phyloP scores from a whole-genome alignment of 2,329 filamentous ascomycete species.

The Nigrospora osmanthi region DNA sequence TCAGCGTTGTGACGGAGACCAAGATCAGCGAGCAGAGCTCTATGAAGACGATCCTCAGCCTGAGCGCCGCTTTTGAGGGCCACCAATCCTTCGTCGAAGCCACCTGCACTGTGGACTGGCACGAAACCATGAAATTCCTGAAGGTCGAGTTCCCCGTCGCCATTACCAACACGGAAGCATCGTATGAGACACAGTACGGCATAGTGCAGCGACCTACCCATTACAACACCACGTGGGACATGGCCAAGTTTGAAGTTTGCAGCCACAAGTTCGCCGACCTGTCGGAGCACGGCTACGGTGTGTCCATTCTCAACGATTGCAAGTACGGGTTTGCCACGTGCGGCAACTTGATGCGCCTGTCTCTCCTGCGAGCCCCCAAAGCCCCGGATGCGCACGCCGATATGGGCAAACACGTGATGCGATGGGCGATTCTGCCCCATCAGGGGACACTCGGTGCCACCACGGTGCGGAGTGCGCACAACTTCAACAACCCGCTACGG shows the following conservation, averaged over 20 bases:
- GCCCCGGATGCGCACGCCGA: constrained; percentile 90
- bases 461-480: constrained; percentile 76
- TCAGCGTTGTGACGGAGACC: constrained; percentile 76
- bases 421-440: constrained; percentile 88
- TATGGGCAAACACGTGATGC: constrained; percentile 82
- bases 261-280: constrained; percentile 92
- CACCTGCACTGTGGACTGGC: constrained; percentile 87
- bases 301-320: constrained; percentile 88
- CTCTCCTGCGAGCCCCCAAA: constrained; percentile 79
- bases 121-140: constrained; percentile 93
- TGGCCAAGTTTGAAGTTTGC: constrained; percentile 97
- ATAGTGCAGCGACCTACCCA: constrained; percentile 85
- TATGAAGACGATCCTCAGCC: constrained; percentile 76
- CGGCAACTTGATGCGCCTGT: constrained; percentile 84
- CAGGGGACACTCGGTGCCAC: constrained; percentile 59
- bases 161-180: constrained; percentile 82
- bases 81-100: constrained; percentile 68
- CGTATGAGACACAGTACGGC: constrained; percentile 92
- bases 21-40: constrained; percentile 83
- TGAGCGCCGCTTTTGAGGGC: constrained; percentile 60
- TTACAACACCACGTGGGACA: constrained; percentile 96
- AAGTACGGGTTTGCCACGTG: constrained; percentile 93
- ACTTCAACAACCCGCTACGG: constrained; percentile 79
- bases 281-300: constrained; percentile 80
- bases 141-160: constrained; percentile 98